Conservation (phyloP, 1,139 yeast species). For the Spathaspora sp. region DNA sequence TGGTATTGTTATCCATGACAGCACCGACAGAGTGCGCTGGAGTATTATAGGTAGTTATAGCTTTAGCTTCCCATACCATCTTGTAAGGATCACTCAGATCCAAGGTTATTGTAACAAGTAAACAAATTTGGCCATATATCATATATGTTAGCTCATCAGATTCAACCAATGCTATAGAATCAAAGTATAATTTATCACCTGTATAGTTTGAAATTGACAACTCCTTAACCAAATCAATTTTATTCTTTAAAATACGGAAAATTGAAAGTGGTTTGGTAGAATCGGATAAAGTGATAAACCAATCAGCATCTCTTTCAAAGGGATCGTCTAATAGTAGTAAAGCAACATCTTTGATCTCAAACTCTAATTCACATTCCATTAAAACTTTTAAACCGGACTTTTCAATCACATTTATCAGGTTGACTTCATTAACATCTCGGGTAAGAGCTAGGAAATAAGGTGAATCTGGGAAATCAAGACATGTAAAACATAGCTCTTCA, state of each 20-base stretch:
- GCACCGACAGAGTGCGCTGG: not conserved
- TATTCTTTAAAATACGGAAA: slow-evolving; percentile 4
- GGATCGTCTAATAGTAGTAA: slow-evolving; percentile 3
- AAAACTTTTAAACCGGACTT: slow-evolving; percentile 1
- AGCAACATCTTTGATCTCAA: slow-evolving; percentile 6
- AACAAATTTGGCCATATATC: not conserved
- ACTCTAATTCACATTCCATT: slow-evolving; percentile 3
- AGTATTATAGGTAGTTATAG: not conserved
- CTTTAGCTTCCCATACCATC: not conserved
- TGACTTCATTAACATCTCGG: not conserved
- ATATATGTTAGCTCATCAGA: not conserved
- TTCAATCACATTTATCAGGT: slow-evolving; percentile 7
- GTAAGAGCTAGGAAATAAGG: not conserved
- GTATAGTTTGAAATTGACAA: not conserved
- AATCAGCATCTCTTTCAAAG: not conserved
- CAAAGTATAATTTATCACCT: not conserved
- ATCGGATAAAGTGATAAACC: slow-evolving; percentile 2
- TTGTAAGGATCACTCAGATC: not conserved
- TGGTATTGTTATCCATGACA: not conserved
- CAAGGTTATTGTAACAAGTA: not conserved
- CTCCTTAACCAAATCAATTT: slow-evolving; percentile 1
- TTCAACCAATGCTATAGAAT: not conserved
- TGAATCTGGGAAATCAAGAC: not conserved
- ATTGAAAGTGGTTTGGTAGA: slow-evolving; percentile 4
- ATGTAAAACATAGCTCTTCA: not conserved